A percentile compares a stretch with the other conserved stretches of the same genome.
These are phyloP conservation scores for Metschnikowia vanudenii DNA, from an alignment of 805 yeast genomes.

Conservation along the genomic window DNA sequence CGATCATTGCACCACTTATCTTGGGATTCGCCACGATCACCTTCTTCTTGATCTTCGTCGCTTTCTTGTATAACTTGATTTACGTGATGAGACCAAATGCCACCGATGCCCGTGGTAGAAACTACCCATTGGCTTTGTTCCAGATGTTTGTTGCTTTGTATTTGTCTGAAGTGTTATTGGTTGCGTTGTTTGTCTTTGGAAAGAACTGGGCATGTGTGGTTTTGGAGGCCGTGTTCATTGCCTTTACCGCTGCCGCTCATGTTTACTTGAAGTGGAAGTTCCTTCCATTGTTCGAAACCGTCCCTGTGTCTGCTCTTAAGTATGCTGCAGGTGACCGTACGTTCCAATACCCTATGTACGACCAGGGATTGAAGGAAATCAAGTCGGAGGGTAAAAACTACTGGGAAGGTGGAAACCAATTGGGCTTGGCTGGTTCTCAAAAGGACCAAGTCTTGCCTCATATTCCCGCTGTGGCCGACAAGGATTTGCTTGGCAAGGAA, in stretches of 20 bases:
- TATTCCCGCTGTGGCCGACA: background rate
- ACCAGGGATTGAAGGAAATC: conserved; percentile 63
- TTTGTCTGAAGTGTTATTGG: conserved; percentile 64
- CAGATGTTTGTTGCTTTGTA: conserved; percentile 72
- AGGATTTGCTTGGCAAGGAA: conserved; percentile 7
- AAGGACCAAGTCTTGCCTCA: conserved; percentile 18
- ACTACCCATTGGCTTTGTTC: conserved; percentile 69
- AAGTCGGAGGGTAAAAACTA: conserved; percentile 49
- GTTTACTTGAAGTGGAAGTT: conserved; percentile 57
- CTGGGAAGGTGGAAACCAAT: conserved; percentile 45
- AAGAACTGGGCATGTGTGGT: conserved; percentile 80
- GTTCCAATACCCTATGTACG: conserved; percentile 56
- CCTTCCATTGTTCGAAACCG: conserved; percentile 62
- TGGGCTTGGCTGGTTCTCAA: conserved; percentile 27
- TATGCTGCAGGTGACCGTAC: conserved; percentile 45
- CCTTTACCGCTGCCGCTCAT: conserved; percentile 58
- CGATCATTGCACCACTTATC: conserved; percentile 75
- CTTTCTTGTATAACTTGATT: conserved; percentile 59
- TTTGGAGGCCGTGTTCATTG: conserved; percentile 59
- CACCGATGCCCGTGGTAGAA: conserved; percentile 68
- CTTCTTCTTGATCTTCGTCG: conserved; percentile 55
- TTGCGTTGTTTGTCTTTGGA: conserved; percentile 71
- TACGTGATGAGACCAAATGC: conserved; percentile 58
- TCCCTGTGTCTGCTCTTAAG: conserved; percentile 64
- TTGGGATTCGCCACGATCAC: conserved; percentile 65